A percentile compares a stretch with the other conserved stretches of the same genome.
phyloP scores from a whole-genome alignment of 2,329 filamentous ascomycete species.

The Diaporthe eres region DNA sequence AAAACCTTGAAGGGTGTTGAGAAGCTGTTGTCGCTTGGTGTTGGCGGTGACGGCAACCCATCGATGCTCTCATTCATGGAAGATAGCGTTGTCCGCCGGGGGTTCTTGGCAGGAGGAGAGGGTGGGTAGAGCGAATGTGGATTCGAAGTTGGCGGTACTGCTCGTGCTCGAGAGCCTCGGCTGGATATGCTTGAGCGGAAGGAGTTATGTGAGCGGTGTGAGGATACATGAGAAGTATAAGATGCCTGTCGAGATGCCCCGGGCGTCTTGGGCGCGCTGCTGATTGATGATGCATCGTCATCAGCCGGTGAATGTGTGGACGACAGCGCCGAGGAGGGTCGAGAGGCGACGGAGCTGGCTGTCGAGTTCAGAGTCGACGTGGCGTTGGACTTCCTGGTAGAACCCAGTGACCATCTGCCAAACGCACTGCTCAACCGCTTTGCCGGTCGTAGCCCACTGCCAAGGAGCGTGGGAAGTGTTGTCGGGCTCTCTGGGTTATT shows the following conservation, averaged over 20 bases:
- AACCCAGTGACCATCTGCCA: constrained; percentile 17
- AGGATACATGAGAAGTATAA: constrained; percentile 24
- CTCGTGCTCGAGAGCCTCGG: constrained; percentile 17
- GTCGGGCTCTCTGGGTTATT: background rate
- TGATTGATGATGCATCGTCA: constrained; percentile 25
- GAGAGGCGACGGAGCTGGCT: constrained; percentile 26
- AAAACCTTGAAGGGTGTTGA: background rate
- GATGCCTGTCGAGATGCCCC: constrained; percentile 21
- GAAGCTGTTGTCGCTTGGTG: background rate
- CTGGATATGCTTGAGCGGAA: constrained; percentile 28
- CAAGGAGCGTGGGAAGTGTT: background rate
- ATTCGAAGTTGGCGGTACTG: background rate
- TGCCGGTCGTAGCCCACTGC: constrained; percentile 5
- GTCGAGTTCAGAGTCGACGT: background rate
- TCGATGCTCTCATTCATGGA: constrained; percentile 19
- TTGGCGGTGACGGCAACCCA: background rate
- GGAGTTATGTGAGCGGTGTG: constrained; percentile 17
- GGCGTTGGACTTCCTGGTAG: background rate
- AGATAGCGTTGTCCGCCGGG: constrained; percentile 10
- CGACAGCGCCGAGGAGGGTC: constrained; percentile 25
- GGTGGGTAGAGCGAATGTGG: constrained; percentile 4
- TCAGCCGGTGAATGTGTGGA: constrained; percentile 1
- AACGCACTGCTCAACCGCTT: constrained; percentile 27
- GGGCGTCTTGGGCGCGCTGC: constrained; percentile 11
- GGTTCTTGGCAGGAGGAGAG: constrained; percentile 6